phyloP scores from a whole-genome alignment of 495 filamentous ascomycete genomes.

The Aspergillus carlsbadensis region DNA sequence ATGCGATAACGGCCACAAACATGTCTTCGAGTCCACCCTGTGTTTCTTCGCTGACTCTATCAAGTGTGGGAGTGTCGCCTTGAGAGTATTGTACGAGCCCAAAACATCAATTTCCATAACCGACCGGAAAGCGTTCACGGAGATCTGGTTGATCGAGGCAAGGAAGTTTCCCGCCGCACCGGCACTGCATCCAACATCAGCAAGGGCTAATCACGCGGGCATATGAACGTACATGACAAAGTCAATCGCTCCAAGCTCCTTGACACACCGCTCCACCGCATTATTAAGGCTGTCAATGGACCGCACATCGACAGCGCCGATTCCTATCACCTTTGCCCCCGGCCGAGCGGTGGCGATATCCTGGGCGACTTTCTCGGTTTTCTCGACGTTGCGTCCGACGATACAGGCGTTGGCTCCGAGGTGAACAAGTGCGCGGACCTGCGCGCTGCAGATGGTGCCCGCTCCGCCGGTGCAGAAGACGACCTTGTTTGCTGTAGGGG shows the following conservation, averaged over 20 bases:
- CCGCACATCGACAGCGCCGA: constrained; percentile 84
- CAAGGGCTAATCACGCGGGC: background rate
- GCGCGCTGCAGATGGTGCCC: constrained; percentile 89
- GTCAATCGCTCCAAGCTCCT: constrained; percentile 83
- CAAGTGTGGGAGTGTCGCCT: constrained; percentile 82
- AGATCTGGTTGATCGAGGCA: constrained; percentile 77
- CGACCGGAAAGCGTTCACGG: constrained; percentile 85
- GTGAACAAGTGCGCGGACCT: constrained; percentile 85
- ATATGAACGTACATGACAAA: constrained; percentile 73
- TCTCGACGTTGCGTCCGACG: constrained; percentile 84
- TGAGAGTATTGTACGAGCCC: constrained; percentile 91
- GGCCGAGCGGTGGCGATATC: constrained; percentile 76
- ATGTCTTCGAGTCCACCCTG: constrained; percentile 44
- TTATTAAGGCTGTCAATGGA: constrained; percentile 63
- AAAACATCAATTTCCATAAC: constrained; percentile 96
- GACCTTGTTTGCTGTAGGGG: constrained; percentile 70
- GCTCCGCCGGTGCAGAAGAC: constrained; percentile 95
- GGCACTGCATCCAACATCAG: constrained; percentile 53
- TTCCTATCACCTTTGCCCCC: constrained; percentile 80
- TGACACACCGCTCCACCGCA: constrained; percentile 74
- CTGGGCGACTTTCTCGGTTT: constrained; percentile 75
- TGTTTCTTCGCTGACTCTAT: constrained; percentile 67
- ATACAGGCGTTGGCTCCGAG: constrained; percentile 94
- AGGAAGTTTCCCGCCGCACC: constrained; percentile 97
- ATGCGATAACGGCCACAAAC: constrained; percentile 26